Base-by-base conservation (phyloP, 495 filamentous ascomycete genomes). In the Penicillium psychrofluorescens region DNA sequence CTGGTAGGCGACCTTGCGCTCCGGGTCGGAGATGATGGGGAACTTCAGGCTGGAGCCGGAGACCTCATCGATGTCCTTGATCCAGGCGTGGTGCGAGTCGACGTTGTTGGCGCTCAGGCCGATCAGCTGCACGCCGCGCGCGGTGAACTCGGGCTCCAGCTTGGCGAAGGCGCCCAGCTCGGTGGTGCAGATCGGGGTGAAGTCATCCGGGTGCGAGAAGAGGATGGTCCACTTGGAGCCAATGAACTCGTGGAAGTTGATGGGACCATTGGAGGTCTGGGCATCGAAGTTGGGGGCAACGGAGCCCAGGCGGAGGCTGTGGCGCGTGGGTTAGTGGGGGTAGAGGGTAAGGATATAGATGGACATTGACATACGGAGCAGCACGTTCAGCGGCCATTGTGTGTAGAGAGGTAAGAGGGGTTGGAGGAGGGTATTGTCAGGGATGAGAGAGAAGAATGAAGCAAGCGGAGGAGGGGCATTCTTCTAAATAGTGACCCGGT, bases 91-190 rank as follows among this genome's bases (percentile, higher is more conserved):
- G 60, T 85, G 81, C 37, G 75, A 80, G 22, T 60, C 58, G 40
- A 83, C 64, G 38, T 70, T 68, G 61, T 84, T 81, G 45, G 81
- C 80, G 44, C 73, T 77, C 59, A 98, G 79, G 49, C 92, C 92
- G 53, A 98, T 95, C 59, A 98, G 74, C 83, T 97, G 90, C 61
- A 95, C 88, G 46, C 85, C 86, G 54, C 92, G 86, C 72, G 87
- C 88, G 59, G 77, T 77, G 78, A 98, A 98, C 72, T 98, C 92
- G 45, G 90, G 88, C 77, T 95, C 87, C 50, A 97, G 85, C 70
- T 95, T 95, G 54, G 94, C 90, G 61, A 83, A 95, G 49, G 94
- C 94, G 62, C 92, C 92, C 53, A 98, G 85, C 80, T 98, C 92
- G 46, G 92, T 98, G 66, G 92, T 98, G 78, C 92, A 98, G 51